A percentile compares a stretch with the other conserved stretches of the same genome.
These are phyloP conservation scores for Aspergillus funiculosus DNA, from an alignment of 495 filamentous ascomycete species.

Conservation along the genomic window DNA sequence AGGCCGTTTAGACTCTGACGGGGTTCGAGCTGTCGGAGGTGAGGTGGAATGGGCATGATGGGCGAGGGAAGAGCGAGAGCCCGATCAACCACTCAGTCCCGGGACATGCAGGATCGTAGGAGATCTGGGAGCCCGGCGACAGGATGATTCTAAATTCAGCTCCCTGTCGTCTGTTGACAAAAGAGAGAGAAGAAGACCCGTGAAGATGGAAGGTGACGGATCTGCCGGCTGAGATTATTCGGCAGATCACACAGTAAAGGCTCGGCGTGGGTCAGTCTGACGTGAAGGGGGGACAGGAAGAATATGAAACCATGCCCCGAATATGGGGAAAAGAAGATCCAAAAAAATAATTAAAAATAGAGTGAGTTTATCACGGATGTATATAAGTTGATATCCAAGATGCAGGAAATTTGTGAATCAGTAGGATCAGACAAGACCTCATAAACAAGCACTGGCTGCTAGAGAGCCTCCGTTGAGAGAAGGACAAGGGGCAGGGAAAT, in stretches of 20 bases:
- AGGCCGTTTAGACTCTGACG: slow-evolving; percentile 13
- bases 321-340: background rate
- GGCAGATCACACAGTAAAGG: background rate
- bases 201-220: slow-evolving; percentile 12
- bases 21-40: slow-evolving; percentile 13
- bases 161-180: background rate
- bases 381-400: too few species aligned
- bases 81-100: slow-evolving; percentile 8
- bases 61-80: slow-evolving; percentile 7
- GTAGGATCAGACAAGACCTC: too few species aligned
- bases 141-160: background rate
- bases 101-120: slow-evolving; percentile 14
- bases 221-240: slow-evolving; percentile 10
- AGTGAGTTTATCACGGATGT: too few species aligned
- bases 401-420: too few species aligned
- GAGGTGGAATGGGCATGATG: slow-evolving; percentile 20
- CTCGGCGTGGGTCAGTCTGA: slow-evolving; percentile 9
- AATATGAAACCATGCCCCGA: background rate
- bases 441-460: too few species aligned
- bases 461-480: too few species aligned
- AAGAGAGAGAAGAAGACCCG: slow-evolving; percentile 4
- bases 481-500: too few species aligned
- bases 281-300: background rate
- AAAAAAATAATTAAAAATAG: too few species aligned
- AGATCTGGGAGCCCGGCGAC: background rate